Evolutionary conservation across 176 grass and related monocot genomes (phyloP), one percentile per base, ranked within the genome.

Genomic region (Saccharum officinarum): DNA sequence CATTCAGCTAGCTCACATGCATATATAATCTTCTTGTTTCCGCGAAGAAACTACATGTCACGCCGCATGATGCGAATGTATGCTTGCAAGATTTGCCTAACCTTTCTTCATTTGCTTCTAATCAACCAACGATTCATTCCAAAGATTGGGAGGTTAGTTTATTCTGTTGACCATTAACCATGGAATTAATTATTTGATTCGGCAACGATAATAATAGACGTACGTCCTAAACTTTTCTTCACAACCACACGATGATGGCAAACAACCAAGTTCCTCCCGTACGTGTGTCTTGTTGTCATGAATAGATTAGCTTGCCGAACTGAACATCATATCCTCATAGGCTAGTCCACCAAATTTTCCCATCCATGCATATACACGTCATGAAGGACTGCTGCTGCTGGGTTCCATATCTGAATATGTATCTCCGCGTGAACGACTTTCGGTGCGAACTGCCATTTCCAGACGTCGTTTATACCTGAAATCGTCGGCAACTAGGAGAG

Each of bases 231-330:
- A 20, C 20, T 57, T 57, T 57, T 57, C 54, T n/a, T 59, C 20
- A 59, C 20, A 59, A n/a, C 0, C 54, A 59, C 54, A 57, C 17
- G 54, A n/a, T n/a, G 20, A 59, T 22, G 20, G 0, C 54, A 59
- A 59, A 59, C 54, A n/a, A 59, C 20, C 54, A 37, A 59, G 20
- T 59, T 59, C 54, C 20, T 59, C 54, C 54, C 8, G 18, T 59
- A n/a, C n/a, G 10, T 8, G 20, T 73, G 84, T 57, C 25, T 0
- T 78, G 23, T 78, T 78, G 42, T 67, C 79, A 79, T 47, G 42
- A 86, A 67, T 74, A 54, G 79, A 28, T 83, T 90, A 74, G 69
- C 57, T 90, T 90, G 79, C 22, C 3, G 34, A 83, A 63, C 28
- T 82, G 52, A 79, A 82, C 73, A 59, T 78, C 79, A 42, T 12